These are phyloP conservation scores for Phoenix dactylifera DNA, from an alignment of 176 grass and related monocot genomes.

Conservation along the genomic window DNA sequence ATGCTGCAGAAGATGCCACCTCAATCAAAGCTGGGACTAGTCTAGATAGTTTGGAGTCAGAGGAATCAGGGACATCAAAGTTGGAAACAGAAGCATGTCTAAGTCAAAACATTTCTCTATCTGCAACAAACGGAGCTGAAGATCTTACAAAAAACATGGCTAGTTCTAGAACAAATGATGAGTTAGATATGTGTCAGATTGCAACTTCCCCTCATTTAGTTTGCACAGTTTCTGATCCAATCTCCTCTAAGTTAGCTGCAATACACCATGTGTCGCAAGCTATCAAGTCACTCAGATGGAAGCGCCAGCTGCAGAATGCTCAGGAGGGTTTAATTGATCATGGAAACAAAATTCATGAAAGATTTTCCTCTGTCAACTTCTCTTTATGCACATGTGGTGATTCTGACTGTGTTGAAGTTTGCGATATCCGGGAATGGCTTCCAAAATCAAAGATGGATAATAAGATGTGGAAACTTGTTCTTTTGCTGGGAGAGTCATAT, in stretches of 20 bases:
- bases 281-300: conserved; percentile 98
- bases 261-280: conserved; percentile 97
- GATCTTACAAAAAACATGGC: conserved; percentile 18
- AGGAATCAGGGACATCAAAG: conserved; percentile 12
- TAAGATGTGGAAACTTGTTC: conserved; percentile 97
- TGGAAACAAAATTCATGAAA: conserved; percentile 49
- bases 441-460: conserved; percentile 90
- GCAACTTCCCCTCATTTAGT: conserved; percentile 33
- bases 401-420: conserved; percentile 93
- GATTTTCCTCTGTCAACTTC: conserved; percentile 41
- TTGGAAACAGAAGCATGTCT: conserved; percentile 11
- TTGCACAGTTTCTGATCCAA: conserved; percentile 59
- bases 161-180: conserved; percentile 15
- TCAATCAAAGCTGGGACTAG: conserved; percentile 11
- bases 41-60: conserved; percentile 29
- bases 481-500: conserved; percentile 97
- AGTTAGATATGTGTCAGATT: conserved; percentile 57
- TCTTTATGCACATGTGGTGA: conserved; percentile 80
- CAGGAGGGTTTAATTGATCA: conserved; percentile 29
- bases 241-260: conserved; percentile 92
- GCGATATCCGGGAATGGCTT: conserved; percentile 91
- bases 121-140: conserved; percentile 30
- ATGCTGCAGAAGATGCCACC: conserved; percentile 22
- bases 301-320: conserved; percentile 70
- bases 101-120: conserved; percentile 25